Percentiles rank a stretch among this genome's conserved stretches.
phyloP scores from a whole-genome alignment of 768 basidiomycete species.

The Suillus decipiens region DNA sequence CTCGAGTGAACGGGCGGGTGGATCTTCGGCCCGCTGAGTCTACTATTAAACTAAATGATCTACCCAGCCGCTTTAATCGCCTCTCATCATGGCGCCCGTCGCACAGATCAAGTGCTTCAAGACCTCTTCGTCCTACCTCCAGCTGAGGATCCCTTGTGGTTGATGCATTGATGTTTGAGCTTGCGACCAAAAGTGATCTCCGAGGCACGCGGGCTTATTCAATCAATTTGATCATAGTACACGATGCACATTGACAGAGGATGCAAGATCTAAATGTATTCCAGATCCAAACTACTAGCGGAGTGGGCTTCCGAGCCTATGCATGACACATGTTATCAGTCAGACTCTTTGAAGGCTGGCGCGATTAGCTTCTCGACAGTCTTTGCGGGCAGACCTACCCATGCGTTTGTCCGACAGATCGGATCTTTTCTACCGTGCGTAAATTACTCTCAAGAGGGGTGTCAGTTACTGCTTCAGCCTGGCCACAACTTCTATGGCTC shows the following conservation, averaged over 20 bases:
- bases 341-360: constrained; percentile 12
- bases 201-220: neutral
- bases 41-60: neutral
- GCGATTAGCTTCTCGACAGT: constrained; percentile 10
- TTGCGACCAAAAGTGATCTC: too few species aligned
- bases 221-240: too few species aligned
- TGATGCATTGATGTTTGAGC: constrained; percentile 13
- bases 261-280: too few species aligned
- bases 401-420: constrained; percentile 16
- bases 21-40: neutral
- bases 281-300: constrained; percentile 2
- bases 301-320: constrained; percentile 29
- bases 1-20: neutral
- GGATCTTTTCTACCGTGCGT: too few species aligned
- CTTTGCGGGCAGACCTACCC: constrained; percentile 22
- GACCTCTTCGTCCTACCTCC: constrained; percentile 21
- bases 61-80: neutral
- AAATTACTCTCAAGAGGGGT: constrained; percentile 28
- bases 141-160: constrained; percentile 14
- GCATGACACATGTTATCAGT: constrained; percentile 16
- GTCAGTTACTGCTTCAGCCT: constrained; percentile 21
- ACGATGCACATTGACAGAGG: too few species aligned
- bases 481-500: constrained; percentile 29
- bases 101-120: constrained; percentile 28
- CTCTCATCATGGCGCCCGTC: constrained; percentile 25